A percentile compares a stretch with the other conserved stretches of the same genome.
Conservation (phyloP, 2,329 filamentous ascomycete species). For the Ophiostoma sp. region DNA sequence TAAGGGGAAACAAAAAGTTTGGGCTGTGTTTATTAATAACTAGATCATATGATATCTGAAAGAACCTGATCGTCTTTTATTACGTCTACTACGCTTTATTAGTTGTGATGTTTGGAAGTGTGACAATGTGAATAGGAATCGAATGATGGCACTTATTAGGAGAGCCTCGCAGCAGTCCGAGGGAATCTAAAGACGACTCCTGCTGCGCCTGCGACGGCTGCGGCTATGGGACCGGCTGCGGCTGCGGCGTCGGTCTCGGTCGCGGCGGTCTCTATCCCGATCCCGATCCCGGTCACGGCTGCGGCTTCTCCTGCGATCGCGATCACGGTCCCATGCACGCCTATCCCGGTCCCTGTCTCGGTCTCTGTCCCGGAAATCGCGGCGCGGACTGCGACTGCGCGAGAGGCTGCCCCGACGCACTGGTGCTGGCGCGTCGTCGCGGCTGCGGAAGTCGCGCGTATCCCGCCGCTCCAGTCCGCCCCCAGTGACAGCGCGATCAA, state of each 20-base stretch:
- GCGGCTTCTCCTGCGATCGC: slow-evolving; percentile 22
- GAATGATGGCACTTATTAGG: too few relatives aligned
- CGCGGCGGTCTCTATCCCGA: slow-evolving; percentile 25
- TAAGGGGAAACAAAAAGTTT: slow-evolving; percentile 12
- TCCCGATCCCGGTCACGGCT: slow-evolving; percentile 12
- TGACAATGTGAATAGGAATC: too few relatives aligned
- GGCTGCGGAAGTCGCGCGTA: slow-evolving; percentile 22
- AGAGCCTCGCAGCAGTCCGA: too few relatives aligned
- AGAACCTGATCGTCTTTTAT: slow-evolving; percentile 22
- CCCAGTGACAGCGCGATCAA: slow-evolving; percentile 31
- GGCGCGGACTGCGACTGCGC: slow-evolving; percentile 20
- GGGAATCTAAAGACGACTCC: slow-evolving; percentile 27
- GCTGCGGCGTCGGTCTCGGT: slow-evolving; percentile 27
- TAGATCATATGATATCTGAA: slow-evolving; percentile 8
- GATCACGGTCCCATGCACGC: slow-evolving; percentile 24
- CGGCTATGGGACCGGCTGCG: slow-evolving; percentile 29
- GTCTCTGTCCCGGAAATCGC: slow-evolving; percentile 28
- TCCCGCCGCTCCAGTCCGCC: slow-evolving; percentile 22
- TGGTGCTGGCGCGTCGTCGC: slow-evolving; percentile 9
- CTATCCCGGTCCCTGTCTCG: slow-evolving; percentile 25
- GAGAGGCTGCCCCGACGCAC: slow-evolving; percentile 19
- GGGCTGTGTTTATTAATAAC: slow-evolving; percentile 1
- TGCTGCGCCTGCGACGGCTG: slow-evolving; percentile 27
- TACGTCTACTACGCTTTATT: background rate
- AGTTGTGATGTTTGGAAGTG: background rate